Conservation (phyloP, 2,329 filamentous ascomycete species). For the Penicillium sp. region DNA sequence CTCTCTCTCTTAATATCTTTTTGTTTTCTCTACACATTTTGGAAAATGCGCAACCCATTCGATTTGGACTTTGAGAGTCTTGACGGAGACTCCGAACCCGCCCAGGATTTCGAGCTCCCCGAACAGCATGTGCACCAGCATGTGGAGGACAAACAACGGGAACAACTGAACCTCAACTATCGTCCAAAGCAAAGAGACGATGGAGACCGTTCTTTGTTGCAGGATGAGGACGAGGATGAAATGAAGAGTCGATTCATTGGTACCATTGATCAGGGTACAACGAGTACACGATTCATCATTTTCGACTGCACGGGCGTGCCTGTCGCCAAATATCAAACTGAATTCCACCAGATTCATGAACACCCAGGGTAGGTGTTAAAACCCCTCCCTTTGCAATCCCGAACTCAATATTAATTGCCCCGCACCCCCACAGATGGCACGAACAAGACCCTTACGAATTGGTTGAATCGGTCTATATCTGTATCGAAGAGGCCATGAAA, state of each 20-base stretch:
- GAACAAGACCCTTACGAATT: conserved; percentile 83
- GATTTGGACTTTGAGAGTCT: conserved; percentile 31
- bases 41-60: conserved; percentile 34
- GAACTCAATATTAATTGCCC: conserved; percentile 8
- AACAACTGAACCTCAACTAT: conserved; percentile 24
- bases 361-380: conserved; percentile 69
- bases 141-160: conserved; percentile 21
- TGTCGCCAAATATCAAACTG: conserved; percentile 79
- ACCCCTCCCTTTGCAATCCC: not conserved
- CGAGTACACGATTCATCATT: conserved; percentile 84
- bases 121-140: conserved; percentile 18
- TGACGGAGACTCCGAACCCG: conserved; percentile 25
- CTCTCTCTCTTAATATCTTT: conserved; percentile 1
- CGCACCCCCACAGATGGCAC: conserved; percentile 66
- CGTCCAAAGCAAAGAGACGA: conserved; percentile 33
- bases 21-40: not conserved
- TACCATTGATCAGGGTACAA: conserved; percentile 88
- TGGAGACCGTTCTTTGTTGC: conserved; percentile 38
- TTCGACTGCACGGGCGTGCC: conserved; percentile 78
- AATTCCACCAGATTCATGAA: conserved; percentile 82
- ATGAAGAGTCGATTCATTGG: conserved; percentile 64
- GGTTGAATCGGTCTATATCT: conserved; percentile 70
- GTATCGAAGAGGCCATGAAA: conserved; percentile 73
- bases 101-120: conserved; percentile 9
- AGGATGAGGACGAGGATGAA: conserved; percentile 35